Evolutionary conservation across 2,329 filamentous ascomycete species (phyloP).

Genomic region (Dothistroma septosporum): DNA sequence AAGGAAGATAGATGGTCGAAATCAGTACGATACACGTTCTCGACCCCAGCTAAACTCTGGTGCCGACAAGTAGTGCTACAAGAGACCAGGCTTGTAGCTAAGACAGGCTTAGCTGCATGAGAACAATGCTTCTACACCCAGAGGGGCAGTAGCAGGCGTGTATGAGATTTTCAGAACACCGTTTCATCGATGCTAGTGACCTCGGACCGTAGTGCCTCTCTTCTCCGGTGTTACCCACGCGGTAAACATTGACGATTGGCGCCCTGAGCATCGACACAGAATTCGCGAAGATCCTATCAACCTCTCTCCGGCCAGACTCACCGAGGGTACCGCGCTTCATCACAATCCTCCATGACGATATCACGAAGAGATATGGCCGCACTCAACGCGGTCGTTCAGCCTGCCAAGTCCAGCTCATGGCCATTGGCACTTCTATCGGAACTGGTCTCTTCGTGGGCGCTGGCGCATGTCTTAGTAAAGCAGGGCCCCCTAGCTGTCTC

Average conservation of each 20-base stretch:
- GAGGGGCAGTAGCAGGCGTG: neutral
- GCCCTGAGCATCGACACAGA: constrained; percentile 3
- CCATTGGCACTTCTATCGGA: constrained; percentile 7
- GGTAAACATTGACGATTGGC: neutral
- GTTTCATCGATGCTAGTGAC: no score
- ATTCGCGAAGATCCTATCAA: neutral
- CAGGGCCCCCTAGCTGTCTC: constrained; percentile 29
- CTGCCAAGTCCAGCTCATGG: constrained; percentile 14
- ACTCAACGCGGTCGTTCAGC: constrained; percentile 8
- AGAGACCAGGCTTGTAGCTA: neutral
- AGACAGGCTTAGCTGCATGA: neutral
- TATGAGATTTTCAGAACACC: neutral
- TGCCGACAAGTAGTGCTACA: neutral
- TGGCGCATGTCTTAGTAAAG: constrained; percentile 13
- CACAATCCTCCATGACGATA: neutral
- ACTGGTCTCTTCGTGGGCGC: constrained; percentile 10
- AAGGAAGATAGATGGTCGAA: neutral
- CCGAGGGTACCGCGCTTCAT: neutral
- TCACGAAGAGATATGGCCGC: constrained; percentile 7
- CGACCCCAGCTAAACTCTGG: neutral
- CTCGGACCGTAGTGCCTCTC: no score
- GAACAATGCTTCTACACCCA: neutral
- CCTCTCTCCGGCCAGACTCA: neutral
- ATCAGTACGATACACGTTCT: neutral
- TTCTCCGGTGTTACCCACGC: no score